phyloP scores from a whole-genome alignment of 371 early-diverging fungal genomes.

The Nematocida major region DNA sequence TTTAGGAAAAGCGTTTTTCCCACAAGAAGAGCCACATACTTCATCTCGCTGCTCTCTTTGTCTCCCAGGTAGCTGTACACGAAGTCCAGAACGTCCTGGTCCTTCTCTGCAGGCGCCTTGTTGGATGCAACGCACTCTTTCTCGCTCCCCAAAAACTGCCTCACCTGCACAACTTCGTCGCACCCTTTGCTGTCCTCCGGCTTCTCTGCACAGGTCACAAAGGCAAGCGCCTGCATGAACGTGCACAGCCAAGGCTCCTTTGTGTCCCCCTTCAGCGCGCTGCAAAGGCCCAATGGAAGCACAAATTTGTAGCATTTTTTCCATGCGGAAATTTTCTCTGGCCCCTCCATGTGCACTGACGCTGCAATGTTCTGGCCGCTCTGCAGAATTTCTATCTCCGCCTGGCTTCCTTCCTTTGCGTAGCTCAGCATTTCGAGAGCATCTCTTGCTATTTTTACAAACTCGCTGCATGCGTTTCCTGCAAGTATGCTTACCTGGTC shows the following conservation, averaged over 20 bases:
- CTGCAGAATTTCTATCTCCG: not conserved
- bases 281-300: not conserved
- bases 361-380: not conserved
- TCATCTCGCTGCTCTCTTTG: not conserved
- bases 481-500: not conserved
- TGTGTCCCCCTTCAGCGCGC: not conserved
- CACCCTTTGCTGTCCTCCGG: not conserved
- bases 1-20: not conserved
- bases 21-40: not conserved
- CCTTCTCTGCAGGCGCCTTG: not conserved
- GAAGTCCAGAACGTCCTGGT: not conserved
- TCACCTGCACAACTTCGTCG: not conserved
- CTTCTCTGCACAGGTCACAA: not conserved
- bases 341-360: not conserved
- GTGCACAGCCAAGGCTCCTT: slow-evolving; percentile 30
- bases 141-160: not conserved
- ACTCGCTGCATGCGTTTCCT: not conserved
- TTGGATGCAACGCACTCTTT: not conserved
- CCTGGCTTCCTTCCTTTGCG: not conserved
- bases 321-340: not conserved
- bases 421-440: not conserved
- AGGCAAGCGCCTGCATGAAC: slow-evolving; percentile 12
- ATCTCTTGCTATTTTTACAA: not conserved
- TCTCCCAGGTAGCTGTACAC: not conserved
- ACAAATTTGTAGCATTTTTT: not conserved